Evolutionary conservation across 2,329 filamentous ascomycete species (phyloP).

Genomic region (Alternaria dauci): DNA sequence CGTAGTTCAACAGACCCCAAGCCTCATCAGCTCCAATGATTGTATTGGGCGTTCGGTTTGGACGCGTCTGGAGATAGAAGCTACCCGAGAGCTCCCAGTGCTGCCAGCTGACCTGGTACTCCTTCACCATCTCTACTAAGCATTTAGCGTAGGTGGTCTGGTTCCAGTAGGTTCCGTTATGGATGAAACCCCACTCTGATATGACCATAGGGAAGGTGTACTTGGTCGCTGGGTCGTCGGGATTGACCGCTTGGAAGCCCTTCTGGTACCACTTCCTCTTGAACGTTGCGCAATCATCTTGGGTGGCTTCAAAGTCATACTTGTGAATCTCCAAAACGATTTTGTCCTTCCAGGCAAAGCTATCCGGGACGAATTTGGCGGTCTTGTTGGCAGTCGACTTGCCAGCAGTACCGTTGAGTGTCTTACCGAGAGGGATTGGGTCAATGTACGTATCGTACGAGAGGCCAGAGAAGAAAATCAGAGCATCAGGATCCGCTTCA

Average conservation of each 20-base stretch:
- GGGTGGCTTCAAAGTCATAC: conserved; percentile 45
- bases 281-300: conserved; percentile 42
- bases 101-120: conserved; percentile 42
- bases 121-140: conserved; percentile 43
- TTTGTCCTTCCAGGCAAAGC: conserved; percentile 41
- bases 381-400: conserved; percentile 38
- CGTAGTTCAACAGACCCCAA: conserved; percentile 44
- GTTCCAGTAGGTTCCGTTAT: conserved; percentile 44
- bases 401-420: conserved; percentile 39
- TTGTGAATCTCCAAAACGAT: conserved; percentile 48
- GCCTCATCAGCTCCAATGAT: conserved; percentile 42
- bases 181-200: conserved; percentile 46
- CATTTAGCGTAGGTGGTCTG: conserved; percentile 46
- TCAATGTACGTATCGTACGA: conserved; percentile 46
- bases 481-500: conserved; percentile 32
- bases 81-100: conserved; percentile 46
- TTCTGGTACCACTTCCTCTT: conserved; percentile 47
- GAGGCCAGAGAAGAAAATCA: conserved; percentile 47
- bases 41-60: conserved; percentile 34
- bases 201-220: conserved; percentile 45
- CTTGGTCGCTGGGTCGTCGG: conserved; percentile 38
- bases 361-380: conserved; percentile 35
- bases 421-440: conserved; percentile 44
- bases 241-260: conserved; percentile 44
- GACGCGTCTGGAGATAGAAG: conserved; percentile 52